phyloP scores from a whole-genome alignment of 306 rosid species.

The Lathyrus oleraceus region DNA sequence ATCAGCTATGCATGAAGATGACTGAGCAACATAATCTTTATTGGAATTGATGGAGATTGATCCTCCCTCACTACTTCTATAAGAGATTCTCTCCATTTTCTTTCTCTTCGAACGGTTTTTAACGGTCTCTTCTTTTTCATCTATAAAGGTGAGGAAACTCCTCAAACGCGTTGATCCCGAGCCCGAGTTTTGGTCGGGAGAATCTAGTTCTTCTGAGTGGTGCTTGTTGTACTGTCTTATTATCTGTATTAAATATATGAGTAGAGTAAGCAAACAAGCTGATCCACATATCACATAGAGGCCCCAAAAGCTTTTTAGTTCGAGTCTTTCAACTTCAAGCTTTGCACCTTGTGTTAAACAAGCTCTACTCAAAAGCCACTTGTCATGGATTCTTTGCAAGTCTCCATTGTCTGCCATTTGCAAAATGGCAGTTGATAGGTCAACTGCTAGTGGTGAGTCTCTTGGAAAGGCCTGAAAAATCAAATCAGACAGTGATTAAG shows the following conservation, averaged over 20 bases:
- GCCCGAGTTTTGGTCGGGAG: constrained; percentile 30
- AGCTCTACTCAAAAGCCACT: constrained; percentile 77
- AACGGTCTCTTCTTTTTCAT: constrained; percentile 63
- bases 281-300: constrained; percentile 70
- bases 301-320: constrained; percentile 83
- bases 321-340: constrained; percentile 70
- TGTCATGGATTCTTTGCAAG: constrained; percentile 91
- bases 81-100: constrained; percentile 59
- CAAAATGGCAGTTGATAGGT: constrained; percentile 83
- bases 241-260: constrained; percentile 48
- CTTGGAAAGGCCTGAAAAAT: constrained; percentile 74
- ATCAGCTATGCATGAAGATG: constrained; percentile 30
- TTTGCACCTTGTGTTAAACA: constrained; percentile 70
- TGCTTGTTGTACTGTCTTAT: constrained; percentile 62
- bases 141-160: constrained; percentile 69
- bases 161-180: constrained; percentile 46
- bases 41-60: constrained; percentile 34
- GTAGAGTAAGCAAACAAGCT: constrained; percentile 68
- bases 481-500: not conserved
- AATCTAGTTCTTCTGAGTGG: constrained; percentile 33
- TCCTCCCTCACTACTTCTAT: constrained; percentile 44
- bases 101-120: constrained; percentile 57
- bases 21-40: constrained; percentile 27
- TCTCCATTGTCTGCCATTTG: constrained; percentile 79
- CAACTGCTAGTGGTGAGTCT: constrained; percentile 87